Evolutionary conservation across 192 early-diverging fungal species (phyloP).

Genomic region (Coemansia furcata): DNA sequence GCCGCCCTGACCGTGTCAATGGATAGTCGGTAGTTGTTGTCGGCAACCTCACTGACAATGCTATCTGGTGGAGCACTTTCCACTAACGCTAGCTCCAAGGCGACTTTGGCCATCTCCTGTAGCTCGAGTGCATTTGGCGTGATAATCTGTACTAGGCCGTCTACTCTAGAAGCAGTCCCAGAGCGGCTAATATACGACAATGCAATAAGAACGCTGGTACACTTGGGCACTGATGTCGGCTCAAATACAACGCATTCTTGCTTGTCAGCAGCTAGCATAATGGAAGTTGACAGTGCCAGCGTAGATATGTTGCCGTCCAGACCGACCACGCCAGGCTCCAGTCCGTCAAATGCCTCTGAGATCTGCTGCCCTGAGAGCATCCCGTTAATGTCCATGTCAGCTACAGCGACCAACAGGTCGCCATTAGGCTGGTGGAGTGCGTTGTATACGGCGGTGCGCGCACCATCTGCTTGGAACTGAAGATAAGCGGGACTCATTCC

Average conservation of each 20-base stretch:
- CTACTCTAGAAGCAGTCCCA: background rate
- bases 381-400: slow-evolving; percentile 89
- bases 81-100: slow-evolving; percentile 13
- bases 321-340: slow-evolving; percentile 50
- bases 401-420: slow-evolving; percentile 75
- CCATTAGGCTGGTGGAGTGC: slow-evolving; percentile 72
- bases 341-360: slow-evolving; percentile 3
- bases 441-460: slow-evolving; percentile 77
- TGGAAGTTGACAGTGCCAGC: slow-evolving; percentile 48
- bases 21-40: slow-evolving; percentile 5
- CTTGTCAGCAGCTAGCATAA: slow-evolving; percentile 24
- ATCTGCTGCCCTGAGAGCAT: slow-evolving; percentile 36
- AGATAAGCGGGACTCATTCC: slow-evolving; percentile 58
- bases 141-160: slow-evolving; percentile 50
- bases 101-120: slow-evolving; percentile 54
- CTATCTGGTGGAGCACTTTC: slow-evolving; percentile 9
- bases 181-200: slow-evolving; percentile 41
- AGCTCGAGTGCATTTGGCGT: slow-evolving; percentile 80
- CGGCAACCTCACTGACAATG: slow-evolving; percentile 13
- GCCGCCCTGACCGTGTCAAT: slow-evolving; percentile 12
- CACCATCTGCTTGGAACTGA: slow-evolving; percentile 16
- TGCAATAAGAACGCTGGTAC: slow-evolving; percentile 55
- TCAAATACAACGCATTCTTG: slow-evolving; percentile 70
- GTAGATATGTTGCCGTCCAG: slow-evolving; percentile 74
- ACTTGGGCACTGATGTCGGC: slow-evolving; percentile 88